phyloP scores from a whole-genome alignment of 176 grass and related monocot species.

The Oryza punctata region DNA sequence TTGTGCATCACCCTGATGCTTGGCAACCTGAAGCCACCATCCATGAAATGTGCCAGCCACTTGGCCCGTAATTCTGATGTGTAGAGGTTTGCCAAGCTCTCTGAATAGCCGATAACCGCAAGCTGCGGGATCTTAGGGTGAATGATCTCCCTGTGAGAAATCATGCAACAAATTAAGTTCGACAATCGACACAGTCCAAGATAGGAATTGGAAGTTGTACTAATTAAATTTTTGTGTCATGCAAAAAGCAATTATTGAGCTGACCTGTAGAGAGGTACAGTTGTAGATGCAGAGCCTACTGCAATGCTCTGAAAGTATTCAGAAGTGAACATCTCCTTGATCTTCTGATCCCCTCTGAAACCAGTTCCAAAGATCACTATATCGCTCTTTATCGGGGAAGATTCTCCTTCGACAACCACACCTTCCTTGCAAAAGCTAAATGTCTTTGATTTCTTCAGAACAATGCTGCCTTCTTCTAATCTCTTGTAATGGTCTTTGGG shows the following conservation, averaged over 20 bases:
- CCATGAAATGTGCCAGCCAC: slow-evolving; percentile 59
- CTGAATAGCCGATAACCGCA: slow-evolving; percentile 54
- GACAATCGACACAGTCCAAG: no score
- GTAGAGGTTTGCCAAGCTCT: slow-evolving; percentile 67
- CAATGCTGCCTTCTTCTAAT: slow-evolving; percentile 64
- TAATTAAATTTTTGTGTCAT: not conserved
- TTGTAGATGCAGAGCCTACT: slow-evolving; percentile 40
- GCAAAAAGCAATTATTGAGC: not conserved
- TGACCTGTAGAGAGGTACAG: slow-evolving; percentile 62
- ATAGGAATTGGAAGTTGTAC: not conserved
- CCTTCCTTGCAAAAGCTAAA: slow-evolving; percentile 62
- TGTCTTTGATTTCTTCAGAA: slow-evolving; percentile 54
- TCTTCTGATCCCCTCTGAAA: slow-evolving; percentile 57
- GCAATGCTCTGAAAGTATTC: slow-evolving; percentile 44
- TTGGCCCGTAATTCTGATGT: slow-evolving; percentile 52
- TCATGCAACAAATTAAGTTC: not conserved
- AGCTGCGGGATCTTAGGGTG: slow-evolving; percentile 68
- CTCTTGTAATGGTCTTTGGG: slow-evolving; percentile 55
- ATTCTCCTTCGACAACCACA: slow-evolving; percentile 48
- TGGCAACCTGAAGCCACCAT: slow-evolving; percentile 58
- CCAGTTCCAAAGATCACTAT: slow-evolving; percentile 59
- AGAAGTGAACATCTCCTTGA: slow-evolving; percentile 61
- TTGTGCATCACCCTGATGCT: slow-evolving; percentile 46
- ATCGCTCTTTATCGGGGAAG: slow-evolving; percentile 39
- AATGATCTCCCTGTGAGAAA: slow-evolving; percentile 51